phyloP scores from a whole-genome alignment of 2,329 filamentous ascomycete species.

The Pyrenochaeta sp. region DNA sequence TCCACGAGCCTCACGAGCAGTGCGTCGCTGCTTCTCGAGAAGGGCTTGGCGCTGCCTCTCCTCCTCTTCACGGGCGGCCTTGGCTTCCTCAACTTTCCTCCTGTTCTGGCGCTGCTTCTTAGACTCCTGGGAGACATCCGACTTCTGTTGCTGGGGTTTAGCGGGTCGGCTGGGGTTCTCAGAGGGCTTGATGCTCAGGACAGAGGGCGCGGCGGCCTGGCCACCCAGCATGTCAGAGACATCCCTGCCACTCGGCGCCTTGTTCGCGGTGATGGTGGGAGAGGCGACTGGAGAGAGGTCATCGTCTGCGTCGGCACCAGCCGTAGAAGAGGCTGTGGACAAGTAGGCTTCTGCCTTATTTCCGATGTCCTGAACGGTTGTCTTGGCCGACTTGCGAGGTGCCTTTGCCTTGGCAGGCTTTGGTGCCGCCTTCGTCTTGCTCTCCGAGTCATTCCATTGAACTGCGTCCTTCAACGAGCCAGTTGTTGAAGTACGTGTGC shows the following conservation, averaged over 20 bases:
- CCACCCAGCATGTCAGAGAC: slow-evolving; percentile 93
- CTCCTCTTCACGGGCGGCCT: slow-evolving; percentile 75
- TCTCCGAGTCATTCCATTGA: slow-evolving; percentile 40
- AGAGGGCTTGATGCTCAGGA: slow-evolving; percentile 79
- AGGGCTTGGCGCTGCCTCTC: slow-evolving; percentile 80
- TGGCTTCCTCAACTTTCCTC: slow-evolving; percentile 84
- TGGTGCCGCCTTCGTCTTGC: slow-evolving; percentile 34
- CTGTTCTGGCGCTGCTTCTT: slow-evolving; percentile 97
- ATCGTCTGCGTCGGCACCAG: slow-evolving; percentile 80
- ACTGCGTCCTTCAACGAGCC: slow-evolving; percentile 30
- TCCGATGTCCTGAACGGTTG: slow-evolving; percentile 43
- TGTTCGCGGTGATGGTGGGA: slow-evolving; percentile 59
- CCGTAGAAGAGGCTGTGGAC: slow-evolving; percentile 67
- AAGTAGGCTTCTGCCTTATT: slow-evolving; percentile 44
- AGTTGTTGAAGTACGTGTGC: slow-evolving; percentile 32
- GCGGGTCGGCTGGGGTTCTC: slow-evolving; percentile 65
- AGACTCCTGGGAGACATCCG: slow-evolving; percentile 68
- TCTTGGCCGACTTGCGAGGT: slow-evolving; percentile 46
- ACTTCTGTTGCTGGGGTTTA: slow-evolving; percentile 69
- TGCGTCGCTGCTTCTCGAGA: slow-evolving; percentile 83
- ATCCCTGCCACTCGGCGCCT: slow-evolving; percentile 68
- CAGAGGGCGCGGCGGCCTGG: slow-evolving; percentile 70
- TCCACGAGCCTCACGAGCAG: slow-evolving; percentile 82
- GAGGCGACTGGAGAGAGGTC: slow-evolving; percentile 77
- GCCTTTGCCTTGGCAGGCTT: slow-evolving; percentile 43